Base-by-base conservation (phyloP, 805 yeast species). In the Schwanniomyces sp. region DNA sequence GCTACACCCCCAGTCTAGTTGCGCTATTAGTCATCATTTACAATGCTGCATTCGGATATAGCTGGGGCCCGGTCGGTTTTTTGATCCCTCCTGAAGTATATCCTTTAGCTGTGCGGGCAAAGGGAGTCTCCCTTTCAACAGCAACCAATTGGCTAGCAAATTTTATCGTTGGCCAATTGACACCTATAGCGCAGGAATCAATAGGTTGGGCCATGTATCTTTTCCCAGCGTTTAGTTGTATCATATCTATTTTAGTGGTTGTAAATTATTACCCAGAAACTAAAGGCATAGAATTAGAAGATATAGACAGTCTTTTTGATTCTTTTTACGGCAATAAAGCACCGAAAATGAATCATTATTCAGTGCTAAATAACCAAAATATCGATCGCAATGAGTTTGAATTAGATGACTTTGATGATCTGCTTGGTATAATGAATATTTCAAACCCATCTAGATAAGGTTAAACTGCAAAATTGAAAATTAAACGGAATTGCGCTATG, bases 1-100 rank as follows among this genome's bases (percentile, higher is more conserved):
- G 58, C 4, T 63, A 54, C 41, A 73, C 78, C 2, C 71, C 77
- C 21, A 57, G 63, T 47, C 42, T 67, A 47, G 77, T 72, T 18
- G 77, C 76, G 5, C 24, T 69, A 2, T 61, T 72, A 55, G 78
- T 74, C 34, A 59, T 74, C 5, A 52, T 73, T 6, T 74, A 72
- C 55, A 73, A 73, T 43, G 78, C 75, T 1, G 62, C 70, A 4
- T 73, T 73, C 55, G 78, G 78, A 4, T 73, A 63, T 55, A 67
- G 74, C 49, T 73, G 77, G 77, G 78, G 78, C 5, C 78, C 78
- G 5, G 64, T 73, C 25, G 77, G 76, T 16, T 73, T 70, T 39
- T 63, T 73, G 37, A 64, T 72, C 34, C 76, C 76, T 1, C 76
- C 77, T 1, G 78, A 73, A 51, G 75, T 70, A 36, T 69, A 63